Evolutionary conservation across 2,329 filamentous ascomycete genomes (phyloP).

Genomic region (Aspergillus pseudoterreus): DNA sequence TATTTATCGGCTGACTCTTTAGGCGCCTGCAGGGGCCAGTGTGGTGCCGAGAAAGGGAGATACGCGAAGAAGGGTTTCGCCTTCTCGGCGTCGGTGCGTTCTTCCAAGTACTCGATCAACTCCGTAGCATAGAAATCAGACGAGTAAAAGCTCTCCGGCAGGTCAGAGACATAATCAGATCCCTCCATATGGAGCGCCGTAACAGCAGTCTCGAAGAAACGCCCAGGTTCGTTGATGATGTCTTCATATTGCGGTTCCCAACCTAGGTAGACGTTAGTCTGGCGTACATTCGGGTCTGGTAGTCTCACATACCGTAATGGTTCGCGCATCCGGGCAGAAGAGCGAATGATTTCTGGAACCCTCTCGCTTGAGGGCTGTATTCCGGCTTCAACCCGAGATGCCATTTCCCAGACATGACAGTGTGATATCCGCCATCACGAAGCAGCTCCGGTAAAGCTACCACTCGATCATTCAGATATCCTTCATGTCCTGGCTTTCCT

Average conservation of each 20-base stretch:
- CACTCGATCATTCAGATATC: slow-evolving; percentile 59
- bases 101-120: slow-evolving; percentile 51
- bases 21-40: slow-evolving; percentile 62
- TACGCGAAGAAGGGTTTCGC: slow-evolving; percentile 56
- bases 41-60: slow-evolving; percentile 59
- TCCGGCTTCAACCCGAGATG: slow-evolving; percentile 60
- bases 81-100: slow-evolving; percentile 42
- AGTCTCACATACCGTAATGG: slow-evolving; percentile 41
- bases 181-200: slow-evolving; percentile 46
- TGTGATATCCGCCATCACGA: slow-evolving; percentile 57
- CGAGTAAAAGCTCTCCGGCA: slow-evolving; percentile 53
- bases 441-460: slow-evolving; percentile 58
- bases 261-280: too few relatives aligned
- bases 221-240: slow-evolving; percentile 44
- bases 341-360: slow-evolving; percentile 58
- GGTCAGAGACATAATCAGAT: slow-evolving; percentile 41
- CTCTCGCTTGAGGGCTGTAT: slow-evolving; percentile 52
- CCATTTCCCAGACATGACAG: slow-evolving; percentile 62
- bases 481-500: slow-evolving; percentile 59
- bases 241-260: too few relatives aligned
- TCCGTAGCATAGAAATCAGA: slow-evolving; percentile 52
- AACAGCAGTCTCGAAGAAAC: slow-evolving; percentile 39
- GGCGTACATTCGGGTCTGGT: too few relatives aligned
- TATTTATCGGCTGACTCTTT: slow-evolving; percentile 55
- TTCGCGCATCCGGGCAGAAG: slow-evolving; percentile 60